Evolutionary conservation across 2,329 filamentous ascomycete species (phyloP).

Genomic region (Talaromyces sp.): DNA sequence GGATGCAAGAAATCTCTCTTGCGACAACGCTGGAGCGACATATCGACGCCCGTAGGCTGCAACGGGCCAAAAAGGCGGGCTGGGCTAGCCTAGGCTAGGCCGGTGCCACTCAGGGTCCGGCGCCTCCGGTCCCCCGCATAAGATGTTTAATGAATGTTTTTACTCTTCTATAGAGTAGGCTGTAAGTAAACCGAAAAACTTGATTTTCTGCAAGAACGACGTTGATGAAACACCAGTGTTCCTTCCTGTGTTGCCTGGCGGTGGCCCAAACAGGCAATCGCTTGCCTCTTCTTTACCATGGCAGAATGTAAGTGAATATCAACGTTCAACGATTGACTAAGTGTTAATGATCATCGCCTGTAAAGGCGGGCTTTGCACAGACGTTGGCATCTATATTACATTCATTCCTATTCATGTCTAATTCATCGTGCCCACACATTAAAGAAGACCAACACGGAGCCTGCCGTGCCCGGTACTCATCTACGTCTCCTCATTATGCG

Average conservation of each 20-base stretch:
- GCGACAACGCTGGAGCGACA: not conserved
- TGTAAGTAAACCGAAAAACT: not conserved
- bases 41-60: not conserved
- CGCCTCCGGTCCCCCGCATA: not conserved
- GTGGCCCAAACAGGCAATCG: too few relatives aligned
- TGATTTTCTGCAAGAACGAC: not conserved
- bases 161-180: too few relatives aligned
- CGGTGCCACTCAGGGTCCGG: not conserved
- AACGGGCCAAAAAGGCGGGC: not conserved
- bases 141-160: too few relatives aligned
- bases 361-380: not conserved
- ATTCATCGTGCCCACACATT: not conserved
- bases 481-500: conserved; percentile 1
- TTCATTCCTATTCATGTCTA: not conserved
- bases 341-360: too few relatives aligned
- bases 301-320: not conserved
- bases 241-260: too few relatives aligned
- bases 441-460: not conserved
- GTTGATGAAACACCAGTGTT: too few relatives aligned
- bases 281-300: too few relatives aligned
- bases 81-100: not conserved
- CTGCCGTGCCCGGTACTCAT: not conserved
- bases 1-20: not conserved
- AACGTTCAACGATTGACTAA: too few relatives aligned
- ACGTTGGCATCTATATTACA: not conserved